phyloP scores from a whole-genome alignment of 1,284 basidiomycete species.

The Flammula alnicola region DNA sequence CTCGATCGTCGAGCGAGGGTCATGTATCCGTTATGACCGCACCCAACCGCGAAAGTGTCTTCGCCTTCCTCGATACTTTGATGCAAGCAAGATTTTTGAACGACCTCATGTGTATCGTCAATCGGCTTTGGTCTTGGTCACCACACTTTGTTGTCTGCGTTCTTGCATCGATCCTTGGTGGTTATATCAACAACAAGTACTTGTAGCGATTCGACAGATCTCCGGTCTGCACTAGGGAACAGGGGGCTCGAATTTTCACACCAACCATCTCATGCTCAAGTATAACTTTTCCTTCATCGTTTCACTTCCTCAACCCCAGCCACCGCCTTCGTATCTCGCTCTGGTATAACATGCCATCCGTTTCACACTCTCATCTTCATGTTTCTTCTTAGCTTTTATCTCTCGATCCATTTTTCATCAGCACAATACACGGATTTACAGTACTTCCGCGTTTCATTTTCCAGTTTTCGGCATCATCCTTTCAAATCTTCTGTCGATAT shows the following conservation, averaged over 20 bases:
- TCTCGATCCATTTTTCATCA: not conserved
- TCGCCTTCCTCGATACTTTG: no score
- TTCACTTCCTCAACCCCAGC: not conserved
- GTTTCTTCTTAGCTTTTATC: not conserved
- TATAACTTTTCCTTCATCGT: not conserved
- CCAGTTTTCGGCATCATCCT: not conserved
- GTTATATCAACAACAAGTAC: constrained; percentile 7
- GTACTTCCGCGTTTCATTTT: constrained; percentile 1
- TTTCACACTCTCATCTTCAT: not conserved
- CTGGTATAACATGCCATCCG: not conserved
- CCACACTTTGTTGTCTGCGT: constrained; percentile 4
- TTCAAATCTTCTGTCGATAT: no score
- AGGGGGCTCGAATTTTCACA: constrained; percentile 7
- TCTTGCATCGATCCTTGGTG: constrained; percentile 8
- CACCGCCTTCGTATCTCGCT: not conserved
- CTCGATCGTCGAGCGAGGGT: not conserved
- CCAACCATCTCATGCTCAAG: not conserved
- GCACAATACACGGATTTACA: not conserved
- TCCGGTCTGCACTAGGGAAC: constrained; percentile 9
- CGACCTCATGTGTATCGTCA: no score
- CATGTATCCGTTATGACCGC: no score
- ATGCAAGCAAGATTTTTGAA: no score
- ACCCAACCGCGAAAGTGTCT: no score
- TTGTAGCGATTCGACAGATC: constrained; percentile 19
- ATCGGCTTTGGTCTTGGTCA: no score